A percentile compares a stretch with the other conserved stretches of the same genome.
Conservation (phyloP, 441 rosid genomes). For the Syzygium syzygioides region DNA sequence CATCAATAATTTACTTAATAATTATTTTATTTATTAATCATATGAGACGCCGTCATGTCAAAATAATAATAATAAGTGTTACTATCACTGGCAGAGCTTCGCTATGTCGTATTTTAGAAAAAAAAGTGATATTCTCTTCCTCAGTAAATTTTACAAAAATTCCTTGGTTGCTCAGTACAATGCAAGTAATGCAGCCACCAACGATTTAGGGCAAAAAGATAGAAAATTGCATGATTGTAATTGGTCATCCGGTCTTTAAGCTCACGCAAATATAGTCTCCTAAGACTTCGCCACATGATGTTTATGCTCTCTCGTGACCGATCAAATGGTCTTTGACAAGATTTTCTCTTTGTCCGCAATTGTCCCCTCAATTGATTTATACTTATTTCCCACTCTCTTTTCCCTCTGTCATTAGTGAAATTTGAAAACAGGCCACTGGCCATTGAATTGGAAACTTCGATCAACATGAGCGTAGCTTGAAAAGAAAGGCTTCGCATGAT, state of each 20-base stretch:
- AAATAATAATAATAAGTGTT: too few species aligned
- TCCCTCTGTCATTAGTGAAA: neutral
- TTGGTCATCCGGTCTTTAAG: neutral
- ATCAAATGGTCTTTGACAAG: neutral
- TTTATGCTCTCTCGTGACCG: neutral
- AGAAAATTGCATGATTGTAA: neutral
- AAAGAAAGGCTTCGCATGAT: neutral
- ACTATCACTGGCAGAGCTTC: neutral
- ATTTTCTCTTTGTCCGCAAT: neutral
- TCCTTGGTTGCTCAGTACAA: neutral
- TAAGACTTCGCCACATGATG: neutral
- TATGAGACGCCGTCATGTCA: too few species aligned
- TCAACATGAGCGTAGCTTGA: neutral
- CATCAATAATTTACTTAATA: too few species aligned
- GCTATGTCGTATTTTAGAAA: neutral
- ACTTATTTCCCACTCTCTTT: neutral
- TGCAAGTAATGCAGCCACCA: neutral
- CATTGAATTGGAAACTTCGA: neutral
- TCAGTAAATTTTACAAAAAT: neutral
- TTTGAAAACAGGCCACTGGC: neutral
- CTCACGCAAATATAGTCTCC: neutral
- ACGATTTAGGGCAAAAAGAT: neutral
- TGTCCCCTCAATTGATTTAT: neutral
- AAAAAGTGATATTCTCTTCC: neutral
- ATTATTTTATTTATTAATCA: too few species aligned